Base-by-base conservation (phyloP, 805 yeast genomes). In the Saccharomycodes ludwigii region DNA sequence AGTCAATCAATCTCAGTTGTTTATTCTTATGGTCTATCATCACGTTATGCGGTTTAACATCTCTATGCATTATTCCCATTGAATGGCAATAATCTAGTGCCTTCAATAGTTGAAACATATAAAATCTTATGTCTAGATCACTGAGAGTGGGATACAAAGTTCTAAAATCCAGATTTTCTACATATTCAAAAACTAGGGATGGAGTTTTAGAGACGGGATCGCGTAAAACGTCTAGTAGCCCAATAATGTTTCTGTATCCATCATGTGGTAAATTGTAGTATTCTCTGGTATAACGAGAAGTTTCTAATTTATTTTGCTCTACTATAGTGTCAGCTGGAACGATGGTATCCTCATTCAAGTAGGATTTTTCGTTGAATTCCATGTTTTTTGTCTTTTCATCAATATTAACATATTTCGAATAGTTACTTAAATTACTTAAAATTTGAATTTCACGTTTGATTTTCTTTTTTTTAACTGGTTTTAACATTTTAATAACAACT, bases 21-120 rank as follows among this genome's bases (percentile, higher is more conserved):
- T 61, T 73, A 39, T 65, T 68, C 38, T 66, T 60, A 34, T 82
- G 95, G 54, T 86, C 95, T 43, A 86, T 86, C 95, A 86, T 86
- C 40, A 86, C 81, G 55, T 86, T 86, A 48, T 86, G 94, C 8
- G 96, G 96, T 56, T 86, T 86, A 34, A 86, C 95, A 56, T 86
- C 96, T 52, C 96, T 67, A 51, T 86, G 96, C 75, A 86, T 85
- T 38, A 86, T 83, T 15, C 96, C 96, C 84, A 80, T 80, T 9
- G 94, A 81, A 57, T 86, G 96, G 24, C 86, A 76, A 53, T 71
- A 86, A 51, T 86, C 94, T 43, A 86, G 64, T 9, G 95, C 95
- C 44, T 70, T 75, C 40, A 86, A 65, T 34, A 85, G 62, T 55
- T 83, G 83, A 39, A 71, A 73, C 68, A 85, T 79, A 54, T 86